These are phyloP conservation scores for Rubia yunnanensis DNA, from an alignment of 257 asterid genomes.

Conservation along the genomic window DNA sequence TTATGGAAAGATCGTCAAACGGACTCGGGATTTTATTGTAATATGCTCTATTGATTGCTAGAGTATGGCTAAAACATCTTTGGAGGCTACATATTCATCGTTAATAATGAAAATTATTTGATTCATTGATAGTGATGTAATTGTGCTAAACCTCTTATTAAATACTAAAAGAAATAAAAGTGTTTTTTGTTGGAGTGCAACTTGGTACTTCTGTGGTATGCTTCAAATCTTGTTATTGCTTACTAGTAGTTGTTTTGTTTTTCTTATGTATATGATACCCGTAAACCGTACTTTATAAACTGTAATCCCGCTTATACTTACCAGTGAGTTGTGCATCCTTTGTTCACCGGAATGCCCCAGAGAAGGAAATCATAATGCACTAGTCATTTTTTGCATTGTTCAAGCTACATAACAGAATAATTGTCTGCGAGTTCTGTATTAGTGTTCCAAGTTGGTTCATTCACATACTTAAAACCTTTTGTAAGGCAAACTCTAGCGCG, in stretches of 20 bases:
- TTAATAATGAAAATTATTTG: not conserved
- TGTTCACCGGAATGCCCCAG: not conserved
- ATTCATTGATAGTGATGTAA: not conserved
- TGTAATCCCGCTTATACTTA: not conserved
- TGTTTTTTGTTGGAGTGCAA: not conserved
- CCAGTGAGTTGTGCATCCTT: not conserved
- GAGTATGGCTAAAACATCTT: not conserved
- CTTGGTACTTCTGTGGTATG: not conserved
- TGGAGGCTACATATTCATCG: not conserved
- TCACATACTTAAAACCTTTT: no score
- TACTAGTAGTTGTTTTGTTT: not conserved
- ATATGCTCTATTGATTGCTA: not conserved
- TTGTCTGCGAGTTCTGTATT: no score
- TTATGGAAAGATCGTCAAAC: no score
- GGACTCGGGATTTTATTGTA: not conserved
- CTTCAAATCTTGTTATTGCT: not conserved
- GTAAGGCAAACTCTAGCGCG: no score
- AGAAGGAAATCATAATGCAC: not conserved
- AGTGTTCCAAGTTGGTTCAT: no score
- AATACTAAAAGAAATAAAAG: not conserved
- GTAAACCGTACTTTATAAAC: no score
- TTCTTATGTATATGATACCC: not conserved
- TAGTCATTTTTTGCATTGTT: not conserved
- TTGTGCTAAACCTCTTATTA: not conserved
- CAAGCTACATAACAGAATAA: no score